Evolutionary conservation across 2,329 filamentous ascomycete species (phyloP), one percentile per base, ranked within the genome.

Genomic region (Arthrobotrys pseudoclavata): DNA sequence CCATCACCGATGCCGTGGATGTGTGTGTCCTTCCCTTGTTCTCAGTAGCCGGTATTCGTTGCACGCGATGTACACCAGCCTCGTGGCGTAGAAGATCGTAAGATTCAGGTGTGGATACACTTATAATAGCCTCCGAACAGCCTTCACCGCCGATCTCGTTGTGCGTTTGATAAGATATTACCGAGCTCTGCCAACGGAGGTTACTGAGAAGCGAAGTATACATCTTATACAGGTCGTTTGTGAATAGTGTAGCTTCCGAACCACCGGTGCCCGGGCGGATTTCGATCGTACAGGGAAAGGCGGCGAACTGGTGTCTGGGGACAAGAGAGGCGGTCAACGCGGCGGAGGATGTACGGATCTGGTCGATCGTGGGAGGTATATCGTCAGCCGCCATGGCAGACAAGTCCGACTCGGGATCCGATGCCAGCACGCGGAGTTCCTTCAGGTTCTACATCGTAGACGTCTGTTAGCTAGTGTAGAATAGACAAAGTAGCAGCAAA

Each of bases 1-100:
- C 94, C 87, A 97, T 92, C 0, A 99, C 92, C 96, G 0, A 98
- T 96, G 37, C 96, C 89, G 84, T 99, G 95, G 80, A 99, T 94
- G 48, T 96, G 95, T 7, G 95, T 92, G 84, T 99, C 95, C 81
- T 91, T 91, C 79, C 95, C 89, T 82, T 99, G 89, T 1, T 89
- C 82, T 79, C 91, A 92, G 84, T 97, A 98, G 91, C 91, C 0
- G 96, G 96, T 2, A 99, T 91, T 26, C 96, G 90, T 86, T 99
- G 96, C 0, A 99, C 96, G 29, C 96, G 89, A 83, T 99, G 96
- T 80, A 99, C 96, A 34, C 96, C 96, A 2, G 95, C 93, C 84
- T 99, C 96, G 81, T 91, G 91, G 77, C 95, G 89, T 81, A 99
- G 89, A 1, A 89, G 82, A 76, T 91, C 92, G 84, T 97, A 99